Evolutionary conservation across 331 rosid genomes (phyloP).

Genomic region (Telfairia occidentalis): DNA sequence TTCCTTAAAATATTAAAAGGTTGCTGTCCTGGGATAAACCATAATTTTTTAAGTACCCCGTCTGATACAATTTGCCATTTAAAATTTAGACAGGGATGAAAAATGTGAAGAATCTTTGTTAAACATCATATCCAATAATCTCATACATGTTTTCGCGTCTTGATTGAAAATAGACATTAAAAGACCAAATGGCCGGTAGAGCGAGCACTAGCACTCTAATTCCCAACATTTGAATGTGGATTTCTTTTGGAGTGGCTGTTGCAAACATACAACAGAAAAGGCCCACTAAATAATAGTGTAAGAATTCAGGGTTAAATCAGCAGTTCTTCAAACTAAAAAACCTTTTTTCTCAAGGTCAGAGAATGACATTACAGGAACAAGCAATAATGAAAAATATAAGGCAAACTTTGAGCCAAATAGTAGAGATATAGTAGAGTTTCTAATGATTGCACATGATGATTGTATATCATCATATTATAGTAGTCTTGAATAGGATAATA

Average conservation of each 20-base stretch:
- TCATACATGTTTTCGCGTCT: not conserved
- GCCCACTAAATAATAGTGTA: not conserved
- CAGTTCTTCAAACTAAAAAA: not conserved
- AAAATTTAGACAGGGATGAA: not conserved
- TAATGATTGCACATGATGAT: not conserved
- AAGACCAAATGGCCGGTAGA: not conserved
- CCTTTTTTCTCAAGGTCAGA: not conserved
- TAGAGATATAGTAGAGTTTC: not conserved
- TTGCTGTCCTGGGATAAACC: conserved; percentile 26
- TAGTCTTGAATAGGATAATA: not conserved
- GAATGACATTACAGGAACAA: not conserved
- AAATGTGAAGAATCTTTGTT: not conserved
- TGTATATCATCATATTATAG: not conserved
- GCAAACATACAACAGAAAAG: not conserved
- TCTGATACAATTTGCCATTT: conserved; percentile 4
- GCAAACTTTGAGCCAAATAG: not conserved
- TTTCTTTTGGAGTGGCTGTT: not conserved
- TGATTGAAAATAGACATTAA: not conserved
- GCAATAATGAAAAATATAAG: not conserved
- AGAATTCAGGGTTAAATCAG: not conserved
- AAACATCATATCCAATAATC: not conserved
- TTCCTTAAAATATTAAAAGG: conserved; percentile 41
- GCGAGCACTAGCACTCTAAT: not conserved
- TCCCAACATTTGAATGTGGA: not conserved
- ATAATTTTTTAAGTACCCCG: conserved; percentile 13